Evolutionary conservation across 345 rosid genomes (phyloP).

Genomic region (Aegle marmelos): DNA sequence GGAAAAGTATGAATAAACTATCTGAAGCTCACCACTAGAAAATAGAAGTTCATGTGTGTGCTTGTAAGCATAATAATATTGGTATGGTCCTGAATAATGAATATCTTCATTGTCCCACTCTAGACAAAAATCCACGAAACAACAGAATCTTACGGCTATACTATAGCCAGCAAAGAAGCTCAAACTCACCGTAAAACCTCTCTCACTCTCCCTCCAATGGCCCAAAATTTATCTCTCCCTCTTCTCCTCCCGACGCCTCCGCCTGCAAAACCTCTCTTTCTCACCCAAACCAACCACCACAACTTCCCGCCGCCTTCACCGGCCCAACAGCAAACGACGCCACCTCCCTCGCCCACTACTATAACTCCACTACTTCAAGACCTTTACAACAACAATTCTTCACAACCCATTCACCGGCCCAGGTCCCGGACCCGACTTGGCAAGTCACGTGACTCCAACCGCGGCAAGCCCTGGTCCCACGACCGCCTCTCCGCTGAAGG

Average conservation of each 20-base stretch:
- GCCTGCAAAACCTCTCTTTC: slow-evolving; percentile 43
- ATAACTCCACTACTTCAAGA: slow-evolving; percentile 42
- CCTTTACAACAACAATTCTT: slow-evolving; percentile 29
- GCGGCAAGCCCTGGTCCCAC: slow-evolving; percentile 77
- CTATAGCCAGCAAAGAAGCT: background rate
- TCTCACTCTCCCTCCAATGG: slow-evolving; percentile 42
- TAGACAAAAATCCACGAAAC: background rate
- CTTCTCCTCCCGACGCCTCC: slow-evolving; percentile 65
- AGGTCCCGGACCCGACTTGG: slow-evolving; percentile 64
- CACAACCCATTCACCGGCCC: slow-evolving; percentile 20
- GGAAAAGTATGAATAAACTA: too few species aligned
- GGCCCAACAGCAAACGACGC: slow-evolving; percentile 8
- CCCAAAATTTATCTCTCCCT: slow-evolving; percentile 69
- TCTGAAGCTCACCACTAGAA: too few species aligned
- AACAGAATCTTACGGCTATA: background rate
- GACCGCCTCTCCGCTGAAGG: slow-evolving; percentile 62
- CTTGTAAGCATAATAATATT: too few species aligned
- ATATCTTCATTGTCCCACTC: background rate
- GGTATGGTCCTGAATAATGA: background rate
- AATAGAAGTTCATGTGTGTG: too few species aligned
- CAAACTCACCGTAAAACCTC: background rate
- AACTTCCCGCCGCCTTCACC: slow-evolving; percentile 19
- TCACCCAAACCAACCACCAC: slow-evolving; percentile 30
- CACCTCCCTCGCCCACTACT: slow-evolving; percentile 19
- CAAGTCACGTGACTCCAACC: slow-evolving; percentile 58